phyloP scores from a whole-genome alignment of 192 early-diverging fungal genomes.

The Allomyces arbusculus region DNA sequence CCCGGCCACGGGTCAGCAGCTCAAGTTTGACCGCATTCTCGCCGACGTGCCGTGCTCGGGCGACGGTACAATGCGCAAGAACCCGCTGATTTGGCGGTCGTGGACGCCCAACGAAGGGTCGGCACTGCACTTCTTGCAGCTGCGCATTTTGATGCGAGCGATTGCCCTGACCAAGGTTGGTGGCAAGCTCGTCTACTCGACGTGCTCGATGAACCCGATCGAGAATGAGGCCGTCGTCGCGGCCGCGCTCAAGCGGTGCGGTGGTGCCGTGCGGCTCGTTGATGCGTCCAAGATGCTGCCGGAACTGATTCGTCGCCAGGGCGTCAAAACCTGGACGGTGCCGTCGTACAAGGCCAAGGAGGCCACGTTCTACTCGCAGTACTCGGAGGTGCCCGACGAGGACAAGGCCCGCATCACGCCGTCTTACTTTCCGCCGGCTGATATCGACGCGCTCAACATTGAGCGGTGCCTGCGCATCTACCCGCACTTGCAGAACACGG shows the following conservation, averaged over 20 bases:
- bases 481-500: constrained; percentile 86
- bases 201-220: constrained; percentile 94
- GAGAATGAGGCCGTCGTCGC: constrained; percentile 95
- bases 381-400: constrained; percentile 10
- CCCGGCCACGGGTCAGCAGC: constrained; percentile 12
- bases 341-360: constrained; percentile 47
- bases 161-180: constrained; percentile 71
- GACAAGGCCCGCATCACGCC: constrained; percentile 16
- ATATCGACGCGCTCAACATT: constrained; percentile 35
- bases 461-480: constrained; percentile 74
- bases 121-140: constrained; percentile 64
- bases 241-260: constrained; percentile 41
- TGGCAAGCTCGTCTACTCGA: constrained; percentile 90
- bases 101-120: constrained; percentile 61
- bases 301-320: constrained; percentile 55
- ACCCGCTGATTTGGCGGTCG: constrained; percentile 70
- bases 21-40: constrained; percentile 92
- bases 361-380: constrained; percentile 25
- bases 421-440: constrained; percentile 38
- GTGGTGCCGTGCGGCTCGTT: constrained; percentile 55
- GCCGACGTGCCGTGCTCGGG: constrained; percentile 96
- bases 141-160: constrained; percentile 71
- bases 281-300: constrained; percentile 73
- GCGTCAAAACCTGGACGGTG: constrained; percentile 73
- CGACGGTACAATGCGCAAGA: constrained; percentile 94